Base-by-base conservation (phyloP, 164 flowering plant genomes). In the Stephania yunnanensis region DNA sequence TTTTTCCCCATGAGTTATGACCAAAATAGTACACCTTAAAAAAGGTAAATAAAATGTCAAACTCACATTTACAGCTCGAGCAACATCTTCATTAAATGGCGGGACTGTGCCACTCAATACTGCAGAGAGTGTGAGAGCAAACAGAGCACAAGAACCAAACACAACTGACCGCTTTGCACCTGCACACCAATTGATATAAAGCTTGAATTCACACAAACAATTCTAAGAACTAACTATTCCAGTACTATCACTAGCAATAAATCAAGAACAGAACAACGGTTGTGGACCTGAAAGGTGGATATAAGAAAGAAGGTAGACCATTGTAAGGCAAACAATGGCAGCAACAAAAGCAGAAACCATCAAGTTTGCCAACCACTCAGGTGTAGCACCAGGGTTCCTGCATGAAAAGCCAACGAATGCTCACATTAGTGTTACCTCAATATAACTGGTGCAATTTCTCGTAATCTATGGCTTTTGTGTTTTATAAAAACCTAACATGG, bases 11-110 rank as follows among this genome's bases (percentile, higher is more conserved):
- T 19, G 25, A 46, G 29, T 46, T 19, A 10, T n/a, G 53, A 8
- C 2, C 10, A 6, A 7, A 48, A n/a, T 22, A 31, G 3, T 45
- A 6, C 1, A 1, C 36, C 45, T 2, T 19, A 71, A 36, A 76
- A 17, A 46, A 30, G 25, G 25, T 19, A 55, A 48, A 11, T 44
- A 10, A 31, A 55, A 30, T 63, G 70, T 29, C 69, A 76, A 36
- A 80, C 96, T 87, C 82, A 95, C 98, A 87, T 92, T 92, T 45
- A 95, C 92, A 80, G 94, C 87, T 80, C 99, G 83, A 55, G 97
- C 82, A 67, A 84, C 82, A 75, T 92, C 94, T 46, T 91, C 89
- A 9, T 91, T 85, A 82, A 91, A 93, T 46, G 96, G 89, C 65
- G 94, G 95, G 71, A 91, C 58, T 15, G 80, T 44, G 72, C 91